Conservation (phyloP, 495 filamentous ascomycete species). For the Tuber indicum region DNA sequence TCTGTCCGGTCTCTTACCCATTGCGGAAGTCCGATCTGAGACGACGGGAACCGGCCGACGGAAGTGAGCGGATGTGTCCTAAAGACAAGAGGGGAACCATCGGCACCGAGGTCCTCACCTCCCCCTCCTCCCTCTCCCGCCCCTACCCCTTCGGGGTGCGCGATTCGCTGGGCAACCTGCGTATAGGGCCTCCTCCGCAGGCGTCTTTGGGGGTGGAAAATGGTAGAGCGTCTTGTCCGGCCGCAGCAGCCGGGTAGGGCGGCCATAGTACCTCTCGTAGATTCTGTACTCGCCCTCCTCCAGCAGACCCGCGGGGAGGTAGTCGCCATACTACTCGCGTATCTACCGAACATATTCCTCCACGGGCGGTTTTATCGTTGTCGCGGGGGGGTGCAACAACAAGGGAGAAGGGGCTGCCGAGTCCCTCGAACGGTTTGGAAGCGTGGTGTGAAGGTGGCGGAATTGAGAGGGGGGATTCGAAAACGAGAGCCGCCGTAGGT, state of each 20-base stretch:
- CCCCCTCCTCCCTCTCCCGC: constrained; percentile 37
- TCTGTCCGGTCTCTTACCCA: constrained; percentile 29
- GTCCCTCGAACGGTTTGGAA: neutral
- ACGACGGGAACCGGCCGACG: constrained; percentile 58
- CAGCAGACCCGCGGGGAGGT: constrained; percentile 64
- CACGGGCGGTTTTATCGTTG: constrained; percentile 30
- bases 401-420: neutral
- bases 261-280: constrained; percentile 77
- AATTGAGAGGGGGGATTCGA: neutral
- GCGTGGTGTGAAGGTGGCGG: neutral
- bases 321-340: constrained; percentile 67
- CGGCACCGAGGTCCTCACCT: constrained; percentile 42
- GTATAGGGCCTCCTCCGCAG: neutral
- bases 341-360: constrained; percentile 64
- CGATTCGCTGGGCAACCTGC: neutral
- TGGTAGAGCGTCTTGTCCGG: constrained; percentile 48
- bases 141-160: constrained; percentile 11
- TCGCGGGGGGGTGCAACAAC: neutral
- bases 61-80: constrained; percentile 62
- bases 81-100: constrained; percentile 38
- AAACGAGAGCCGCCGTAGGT: neutral
- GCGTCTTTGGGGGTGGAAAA: neutral
- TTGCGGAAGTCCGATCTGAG: constrained; percentile 64
- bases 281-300: constrained; percentile 61
- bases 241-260: constrained; percentile 52